Evolutionary conservation across 2,329 filamentous ascomycete species (phyloP).

Genomic region (Aspergillus ustus): DNA sequence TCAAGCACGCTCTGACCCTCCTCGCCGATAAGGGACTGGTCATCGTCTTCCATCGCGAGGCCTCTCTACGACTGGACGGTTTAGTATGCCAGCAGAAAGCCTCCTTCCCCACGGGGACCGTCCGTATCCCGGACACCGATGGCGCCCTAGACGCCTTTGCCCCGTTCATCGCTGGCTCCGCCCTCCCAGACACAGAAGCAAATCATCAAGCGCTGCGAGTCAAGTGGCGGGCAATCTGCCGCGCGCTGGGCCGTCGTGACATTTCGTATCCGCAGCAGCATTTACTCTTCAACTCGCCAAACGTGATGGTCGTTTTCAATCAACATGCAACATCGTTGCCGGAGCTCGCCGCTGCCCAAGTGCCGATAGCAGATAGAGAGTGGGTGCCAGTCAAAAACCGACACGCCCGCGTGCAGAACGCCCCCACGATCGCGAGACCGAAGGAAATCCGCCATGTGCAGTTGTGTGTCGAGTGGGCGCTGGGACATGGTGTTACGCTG

Average conservation of each 20-base stretch:
- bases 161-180: slow-evolving; percentile 56
- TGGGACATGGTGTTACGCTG: slow-evolving; percentile 50
- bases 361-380: slow-evolving; percentile 36
- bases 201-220: slow-evolving; percentile 39
- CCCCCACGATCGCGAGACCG: slow-evolving; percentile 54
- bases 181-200: slow-evolving; percentile 35
- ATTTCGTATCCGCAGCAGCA: slow-evolving; percentile 38
- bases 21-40: slow-evolving; percentile 51
- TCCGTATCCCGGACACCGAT: slow-evolving; percentile 53
- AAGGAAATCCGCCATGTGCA: slow-evolving; percentile 56
- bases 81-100: slow-evolving; percentile 55
- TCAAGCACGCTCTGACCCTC: slow-evolving; percentile 56
- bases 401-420: slow-evolving; percentile 52
- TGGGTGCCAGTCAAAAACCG: slow-evolving; percentile 39
- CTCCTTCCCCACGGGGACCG: slow-evolving; percentile 50
- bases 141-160: slow-evolving; percentile 55
- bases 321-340: slow-evolving; percentile 49
- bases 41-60: slow-evolving; percentile 61
- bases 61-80: slow-evolving; percentile 49
- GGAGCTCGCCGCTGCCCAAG: slow-evolving; percentile 45
- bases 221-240: slow-evolving; percentile 61
- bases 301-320: slow-evolving; percentile 58
- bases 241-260: slow-evolving; percentile 45
- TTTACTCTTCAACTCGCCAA: slow-evolving; percentile 56
- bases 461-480: slow-evolving; percentile 61